These are phyloP conservation scores for Pyrenula aspistea DNA, from an alignment of 495 filamentous ascomycete genomes.

Conservation along the genomic window DNA sequence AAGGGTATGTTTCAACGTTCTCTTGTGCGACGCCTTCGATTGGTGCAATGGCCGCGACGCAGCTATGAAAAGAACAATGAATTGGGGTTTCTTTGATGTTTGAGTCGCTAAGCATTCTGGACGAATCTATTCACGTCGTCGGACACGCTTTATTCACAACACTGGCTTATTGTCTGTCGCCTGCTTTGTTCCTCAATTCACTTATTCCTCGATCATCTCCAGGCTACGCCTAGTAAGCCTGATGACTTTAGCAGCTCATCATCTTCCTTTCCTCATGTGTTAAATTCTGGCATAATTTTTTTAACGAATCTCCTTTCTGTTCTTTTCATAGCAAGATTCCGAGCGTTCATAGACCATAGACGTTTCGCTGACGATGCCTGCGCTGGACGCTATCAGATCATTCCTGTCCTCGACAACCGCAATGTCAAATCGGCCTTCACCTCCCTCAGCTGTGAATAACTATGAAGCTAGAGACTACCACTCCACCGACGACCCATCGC, in stretches of 20 bases:
- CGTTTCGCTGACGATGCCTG: conserved; percentile 8
- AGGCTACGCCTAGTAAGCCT: too few relatives aligned
- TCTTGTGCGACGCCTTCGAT: not conserved
- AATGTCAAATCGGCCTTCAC: conserved; percentile 26
- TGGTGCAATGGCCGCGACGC: too few relatives aligned
- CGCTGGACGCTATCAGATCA: conserved; percentile 15
- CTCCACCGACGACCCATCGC: conserved; percentile 28
- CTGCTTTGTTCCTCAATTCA: not conserved
- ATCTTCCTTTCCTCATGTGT: too few relatives aligned
- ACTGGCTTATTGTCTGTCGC: not conserved
- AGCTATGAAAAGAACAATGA: not conserved
- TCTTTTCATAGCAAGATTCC: too few relatives aligned
- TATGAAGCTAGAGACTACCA: conserved; percentile 43
- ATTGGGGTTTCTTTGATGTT: not conserved
- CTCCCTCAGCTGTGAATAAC: conserved; percentile 36
- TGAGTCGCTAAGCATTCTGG: too few relatives aligned
- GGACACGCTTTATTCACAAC: not conserved
- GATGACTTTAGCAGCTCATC: too few relatives aligned
- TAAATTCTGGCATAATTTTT: too few relatives aligned
- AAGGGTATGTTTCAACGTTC: not conserved
- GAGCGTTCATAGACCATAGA: not conserved
- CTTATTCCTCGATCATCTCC: not conserved
- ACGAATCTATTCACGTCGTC: not conserved
- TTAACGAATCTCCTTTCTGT: not conserved
- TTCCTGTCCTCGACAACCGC: conserved; percentile 13